Percentiles rank a stretch among this genome's conserved stretches.
Evolutionary conservation across 805 yeast genomes (phyloP).

Genomic region (Suhomyces sp.): DNA sequence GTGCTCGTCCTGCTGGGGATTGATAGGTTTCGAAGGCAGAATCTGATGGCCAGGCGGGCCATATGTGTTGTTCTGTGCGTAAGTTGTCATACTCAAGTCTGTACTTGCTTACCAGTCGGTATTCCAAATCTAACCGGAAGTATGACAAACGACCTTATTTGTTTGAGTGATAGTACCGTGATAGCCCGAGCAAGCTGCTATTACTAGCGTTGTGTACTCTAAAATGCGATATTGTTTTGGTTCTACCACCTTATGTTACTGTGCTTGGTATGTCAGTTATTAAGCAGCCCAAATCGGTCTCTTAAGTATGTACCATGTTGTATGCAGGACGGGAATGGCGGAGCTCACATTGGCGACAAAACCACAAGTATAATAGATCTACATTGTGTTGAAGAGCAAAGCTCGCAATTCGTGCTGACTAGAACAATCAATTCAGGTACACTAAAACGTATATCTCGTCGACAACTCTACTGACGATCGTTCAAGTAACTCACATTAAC

Average conservation of each 20-base stretch:
- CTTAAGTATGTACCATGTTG: not conserved
- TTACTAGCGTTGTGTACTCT: not conserved
- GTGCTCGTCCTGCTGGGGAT: not conserved
- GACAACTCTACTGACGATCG: not conserved
- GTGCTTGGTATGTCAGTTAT: not conserved
- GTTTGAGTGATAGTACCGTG: not conserved
- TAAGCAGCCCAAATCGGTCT: not conserved
- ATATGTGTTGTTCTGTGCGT: not conserved
- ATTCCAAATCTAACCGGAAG: not conserved
- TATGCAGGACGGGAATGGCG: not conserved
- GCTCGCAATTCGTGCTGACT: not conserved
- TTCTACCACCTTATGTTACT: not conserved
- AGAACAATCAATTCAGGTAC: not conserved
- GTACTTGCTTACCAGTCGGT: not conserved
- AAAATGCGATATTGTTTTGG: not conserved
- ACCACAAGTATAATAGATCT: not conserved
- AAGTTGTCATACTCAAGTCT: conserved; percentile 1
- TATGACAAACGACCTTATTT: not conserved
- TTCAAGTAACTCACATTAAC: not conserved
- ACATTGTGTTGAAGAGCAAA: not conserved
- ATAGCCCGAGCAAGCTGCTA: not conserved
- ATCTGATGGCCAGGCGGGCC: conserved; percentile 1
- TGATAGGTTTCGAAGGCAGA: not conserved
- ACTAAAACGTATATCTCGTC: not conserved
- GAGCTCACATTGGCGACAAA: not conserved